Conservation (phyloP, 306 rosid genomes). For the Castanopsis chinensis region DNA sequence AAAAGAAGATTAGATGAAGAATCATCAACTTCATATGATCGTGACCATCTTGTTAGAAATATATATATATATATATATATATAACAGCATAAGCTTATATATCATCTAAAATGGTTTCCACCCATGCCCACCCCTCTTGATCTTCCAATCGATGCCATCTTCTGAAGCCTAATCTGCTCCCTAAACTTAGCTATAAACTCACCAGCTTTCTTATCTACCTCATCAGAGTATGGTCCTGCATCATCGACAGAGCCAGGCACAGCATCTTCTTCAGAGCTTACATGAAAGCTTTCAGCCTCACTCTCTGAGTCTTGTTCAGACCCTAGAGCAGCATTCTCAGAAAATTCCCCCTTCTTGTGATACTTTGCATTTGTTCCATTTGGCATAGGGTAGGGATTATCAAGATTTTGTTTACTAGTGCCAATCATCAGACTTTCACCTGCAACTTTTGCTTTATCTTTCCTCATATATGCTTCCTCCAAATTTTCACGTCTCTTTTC, state of each 20-base stretch:
- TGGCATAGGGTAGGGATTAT: conserved; percentile 22
- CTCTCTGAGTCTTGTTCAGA: conserved; percentile 32
- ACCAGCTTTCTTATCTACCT: conserved; percentile 95
- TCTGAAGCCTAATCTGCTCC: conserved; percentile 90
- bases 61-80: not conserved
- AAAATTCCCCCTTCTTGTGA: conserved; percentile 27
- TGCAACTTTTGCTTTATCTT: conserved; percentile 39
- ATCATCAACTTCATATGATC: conserved; percentile 16
- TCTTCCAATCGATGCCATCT: conserved; percentile 62
- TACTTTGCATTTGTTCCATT: conserved; percentile 31
- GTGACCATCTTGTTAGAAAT: conserved; percentile 14
- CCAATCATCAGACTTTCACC: conserved; percentile 24
- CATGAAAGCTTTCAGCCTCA: conserved; percentile 33
- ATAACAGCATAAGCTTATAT: conserved; percentile 22
- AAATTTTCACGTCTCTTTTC: conserved; percentile 34
- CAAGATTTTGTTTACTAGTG: conserved; percentile 26
- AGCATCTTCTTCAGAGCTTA: conserved; percentile 50
- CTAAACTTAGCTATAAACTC: conserved; percentile 93
- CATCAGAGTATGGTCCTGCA: conserved; percentile 56
- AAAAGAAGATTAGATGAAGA: conserved; percentile 10
- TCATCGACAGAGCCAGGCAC: conserved; percentile 34
- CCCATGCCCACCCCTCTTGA: conserved; percentile 50
- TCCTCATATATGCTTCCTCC: conserved; percentile 33
- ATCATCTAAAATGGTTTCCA: conserved; percentile 48
- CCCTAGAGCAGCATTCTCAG: conserved; percentile 24